Base-by-base conservation (phyloP, 441 rosid species). In the Populus hybrid region DNA sequence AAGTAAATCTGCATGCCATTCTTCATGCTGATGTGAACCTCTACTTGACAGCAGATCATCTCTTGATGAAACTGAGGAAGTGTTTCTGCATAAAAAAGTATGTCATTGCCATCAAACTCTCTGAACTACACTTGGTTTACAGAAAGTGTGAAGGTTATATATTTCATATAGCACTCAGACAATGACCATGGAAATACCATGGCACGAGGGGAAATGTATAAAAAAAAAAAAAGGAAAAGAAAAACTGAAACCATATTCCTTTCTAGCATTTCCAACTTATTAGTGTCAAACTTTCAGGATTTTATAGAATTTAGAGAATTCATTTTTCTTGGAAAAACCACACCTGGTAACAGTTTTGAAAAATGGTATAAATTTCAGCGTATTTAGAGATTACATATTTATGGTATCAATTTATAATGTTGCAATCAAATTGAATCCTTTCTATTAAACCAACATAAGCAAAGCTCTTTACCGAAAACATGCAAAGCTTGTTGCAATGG, bases 1-100 rank as follows among this genome's bases (percentile, higher is more conserved):
- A 46, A 95, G 88, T 83, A 95, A 86, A 85, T 95, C 99, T 10
- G 87, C 79, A 36, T 89, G 93, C 99, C 98, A 95, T 73, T 95
- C 97, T 54, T 90, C 93, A 76, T 85, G 77, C n/a, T 76, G 78
- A 61, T 80, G 84, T 26, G 88, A 90, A 73, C 86, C 88, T 83
- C 83, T 90, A 57, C 73, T 83, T 54, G 99, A 90, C 77, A 88
- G 89, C 84, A 91, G 83, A 81, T 90, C 91, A 36, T 67, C 90
- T 70, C 91, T 86, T 10, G 98, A 90, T 59, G 98, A 89, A 83
- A 92, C 85, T 46, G 91, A 87, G 66, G 95, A 91, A 42, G 88
- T 80, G 68, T 86, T 89, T 87, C 99, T 95, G 92, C 82, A 84
- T 26, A 80, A 65, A 74, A 75, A 63, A 75, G 73, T 34, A 73